Evolutionary conservation across 1,284 basidiomycete genomes (phyloP), one percentile per base, ranked within the genome.

Genomic region (Lignosus rhinocerotis): DNA sequence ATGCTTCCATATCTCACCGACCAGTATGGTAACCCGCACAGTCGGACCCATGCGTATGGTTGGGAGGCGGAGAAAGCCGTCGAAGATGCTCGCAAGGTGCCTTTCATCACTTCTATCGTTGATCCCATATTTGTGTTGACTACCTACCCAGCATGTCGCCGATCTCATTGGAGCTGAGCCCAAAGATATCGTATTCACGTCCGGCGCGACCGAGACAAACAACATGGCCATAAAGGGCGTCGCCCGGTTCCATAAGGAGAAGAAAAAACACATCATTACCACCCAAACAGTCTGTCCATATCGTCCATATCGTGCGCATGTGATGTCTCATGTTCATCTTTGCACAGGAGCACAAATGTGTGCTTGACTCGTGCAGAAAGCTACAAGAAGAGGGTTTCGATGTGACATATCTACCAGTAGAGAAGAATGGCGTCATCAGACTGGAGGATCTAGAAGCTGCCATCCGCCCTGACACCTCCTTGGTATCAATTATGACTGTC

Each of bases 141-240:
- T 51, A 11, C 6, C 42, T 21, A 56, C 45, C 43, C 67, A 95
- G 88, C 82, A 98, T 71, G 80, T 99, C 41, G 96, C 96, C 19
- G 85, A 88, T 69, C 81, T 99, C 52, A 93, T 99, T 72, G 94
- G 94, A 43, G 97, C 97, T 9, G 93, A 97, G 61, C 73, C 90
- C 31, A 99, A 99, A 77, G 97, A 99, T 75, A 89, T 99, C 58
- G 84, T 99, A 47, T 98, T 99, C 78, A 99, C 97, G 11, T 97
- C 94, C 32, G 97, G 97, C 45, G 97, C 97, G 10, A 99, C 97
- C 6, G 97, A 99, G 78, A 90, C 90, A 46, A 99, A 99, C 74
- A 99, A 99, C 72, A 96, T 98, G 94, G 81, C 91, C 45, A 92
- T 99, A 76, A 99, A 99, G 76, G 97, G 97, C 54, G 90, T 98